phyloP scores from a whole-genome alignment of 768 basidiomycete genomes.

The Lyophyllum semitale region DNA sequence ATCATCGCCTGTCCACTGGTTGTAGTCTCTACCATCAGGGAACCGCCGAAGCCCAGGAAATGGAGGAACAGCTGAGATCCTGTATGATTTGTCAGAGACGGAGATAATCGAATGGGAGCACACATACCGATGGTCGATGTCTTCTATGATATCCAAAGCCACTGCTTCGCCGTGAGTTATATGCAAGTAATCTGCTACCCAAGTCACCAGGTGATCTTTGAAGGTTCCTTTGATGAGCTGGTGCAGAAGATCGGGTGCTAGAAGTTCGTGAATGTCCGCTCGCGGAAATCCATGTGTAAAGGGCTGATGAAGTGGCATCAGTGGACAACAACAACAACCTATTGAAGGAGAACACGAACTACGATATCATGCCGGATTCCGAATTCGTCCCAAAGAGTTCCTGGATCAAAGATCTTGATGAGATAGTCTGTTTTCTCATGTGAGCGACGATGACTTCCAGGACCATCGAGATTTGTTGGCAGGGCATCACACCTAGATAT shows the following conservation, averaged over 20 bases:
- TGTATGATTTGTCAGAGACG: neutral
- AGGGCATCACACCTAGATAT: slow-evolving; percentile 18
- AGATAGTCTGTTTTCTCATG: slow-evolving; percentile 19
- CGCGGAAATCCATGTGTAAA: neutral
- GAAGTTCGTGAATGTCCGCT: slow-evolving; percentile 1
- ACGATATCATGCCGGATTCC: slow-evolving; percentile 28
- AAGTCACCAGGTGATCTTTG: neutral
- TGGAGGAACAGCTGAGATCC: neutral
- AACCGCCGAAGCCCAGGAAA: no score
- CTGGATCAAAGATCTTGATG: slow-evolving; percentile 14
- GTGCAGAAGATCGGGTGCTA: no score
- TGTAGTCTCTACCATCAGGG: neutral
- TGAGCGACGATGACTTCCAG: slow-evolving; percentile 15
- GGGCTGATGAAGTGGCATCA: neutral
- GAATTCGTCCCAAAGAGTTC: slow-evolving; percentile 25
- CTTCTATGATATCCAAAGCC: neutral
- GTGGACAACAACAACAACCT: no score
- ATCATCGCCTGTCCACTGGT: neutral
- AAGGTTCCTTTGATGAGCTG: no score
- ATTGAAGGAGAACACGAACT: slow-evolving; percentile 14
- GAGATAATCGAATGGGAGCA: neutral
- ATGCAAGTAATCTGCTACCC: neutral
- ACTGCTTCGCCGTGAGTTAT: neutral
- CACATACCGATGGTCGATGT: neutral
- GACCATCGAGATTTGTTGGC: slow-evolving; percentile 19